These are phyloP conservation scores for Aspergillus awamori DNA, from an alignment of 2,329 filamentous ascomycete species.

Conservation along the genomic window DNA sequence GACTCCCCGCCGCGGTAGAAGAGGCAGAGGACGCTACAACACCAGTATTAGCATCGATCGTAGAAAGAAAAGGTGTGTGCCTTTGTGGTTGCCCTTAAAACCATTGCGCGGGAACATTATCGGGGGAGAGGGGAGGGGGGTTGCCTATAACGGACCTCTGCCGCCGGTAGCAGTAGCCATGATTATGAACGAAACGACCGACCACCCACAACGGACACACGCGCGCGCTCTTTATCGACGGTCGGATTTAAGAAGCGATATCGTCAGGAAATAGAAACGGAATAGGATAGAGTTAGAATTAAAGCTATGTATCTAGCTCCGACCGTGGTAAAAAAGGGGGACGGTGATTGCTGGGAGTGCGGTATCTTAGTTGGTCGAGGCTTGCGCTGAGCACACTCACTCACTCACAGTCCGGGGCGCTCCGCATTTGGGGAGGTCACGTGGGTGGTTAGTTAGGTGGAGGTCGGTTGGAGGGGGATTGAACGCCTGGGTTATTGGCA, in stretches of 20 bases:
- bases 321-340: neutral
- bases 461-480: neutral
- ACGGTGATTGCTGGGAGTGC: neutral
- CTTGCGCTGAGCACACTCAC: neutral
- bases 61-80: too few relatives aligned
- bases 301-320: neutral
- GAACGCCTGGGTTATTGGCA: neutral
- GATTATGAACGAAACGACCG: constrained; percentile 8
- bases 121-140: neutral
- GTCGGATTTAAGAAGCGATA: neutral
- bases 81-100: too few relatives aligned
- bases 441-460: constrained; percentile 5
- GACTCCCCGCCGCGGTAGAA: constrained; percentile 34
- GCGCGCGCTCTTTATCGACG: neutral
- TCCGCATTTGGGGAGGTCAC: constrained; percentile 21
- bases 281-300: neutral
- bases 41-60: too few relatives aligned
- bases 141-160: constrained; percentile 34
- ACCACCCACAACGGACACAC: neutral
- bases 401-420: constrained; percentile 9
- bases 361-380: constrained; percentile 1
- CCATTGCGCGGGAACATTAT: too few relatives aligned
- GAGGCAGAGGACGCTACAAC: constrained; percentile 30
- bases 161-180: constrained; percentile 43
- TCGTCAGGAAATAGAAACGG: neutral